Evolutionary conservation across 1,284 basidiomycete genomes (phyloP).

Genomic region (Ganoderma resinaceum): DNA sequence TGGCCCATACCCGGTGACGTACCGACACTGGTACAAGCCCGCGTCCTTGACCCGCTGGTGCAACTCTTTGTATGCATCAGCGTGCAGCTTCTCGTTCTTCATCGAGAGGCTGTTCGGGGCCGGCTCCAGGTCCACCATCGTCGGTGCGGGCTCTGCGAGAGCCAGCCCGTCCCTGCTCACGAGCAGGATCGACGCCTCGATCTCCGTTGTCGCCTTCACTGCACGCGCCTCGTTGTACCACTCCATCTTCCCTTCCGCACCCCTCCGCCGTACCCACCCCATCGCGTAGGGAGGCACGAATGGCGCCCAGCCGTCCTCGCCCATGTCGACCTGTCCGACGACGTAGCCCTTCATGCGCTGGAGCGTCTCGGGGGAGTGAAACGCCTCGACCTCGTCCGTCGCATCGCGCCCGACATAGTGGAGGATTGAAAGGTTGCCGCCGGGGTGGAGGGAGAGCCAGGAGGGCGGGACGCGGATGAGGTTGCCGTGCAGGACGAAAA

Average conservation of each 20-base stretch:
- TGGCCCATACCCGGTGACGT: conserved; percentile 88
- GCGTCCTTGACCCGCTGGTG: conserved; percentile 80
- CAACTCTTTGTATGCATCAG: conserved; percentile 82
- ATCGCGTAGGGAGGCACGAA: conserved; percentile 90
- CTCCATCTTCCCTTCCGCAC: conserved; percentile 48
- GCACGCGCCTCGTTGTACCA: conserved; percentile 73
- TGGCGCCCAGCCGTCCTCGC: conserved; percentile 73
- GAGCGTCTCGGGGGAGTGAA: conserved; percentile 79
- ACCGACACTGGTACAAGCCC: conserved; percentile 87
- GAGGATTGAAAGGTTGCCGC: conserved; percentile 88
- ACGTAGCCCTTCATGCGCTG: conserved; percentile 71
- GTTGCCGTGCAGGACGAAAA: conserved; percentile 81
- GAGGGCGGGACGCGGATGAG: conserved; percentile 84
- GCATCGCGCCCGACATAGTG: conserved; percentile 98
- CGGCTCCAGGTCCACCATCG: conserved; percentile 57
- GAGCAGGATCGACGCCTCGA: conserved; percentile 70
- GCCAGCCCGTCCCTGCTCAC: conserved; percentile 44
- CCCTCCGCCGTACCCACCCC: conserved; percentile 73
- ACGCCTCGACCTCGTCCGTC: conserved; percentile 93
- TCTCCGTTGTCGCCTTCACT: conserved; percentile 46
- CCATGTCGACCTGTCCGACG: conserved; percentile 75
- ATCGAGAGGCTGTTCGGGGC: conserved; percentile 60
- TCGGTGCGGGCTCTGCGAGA: conserved; percentile 47
- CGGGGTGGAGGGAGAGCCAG: conserved; percentile 91
- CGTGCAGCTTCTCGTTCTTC: conserved; percentile 75